Percentiles rank a stretch among this genome's conserved stretches.
phyloP scores from a whole-genome alignment of 176 grass and related monocot genomes.

The Aegilops longissima region DNA sequence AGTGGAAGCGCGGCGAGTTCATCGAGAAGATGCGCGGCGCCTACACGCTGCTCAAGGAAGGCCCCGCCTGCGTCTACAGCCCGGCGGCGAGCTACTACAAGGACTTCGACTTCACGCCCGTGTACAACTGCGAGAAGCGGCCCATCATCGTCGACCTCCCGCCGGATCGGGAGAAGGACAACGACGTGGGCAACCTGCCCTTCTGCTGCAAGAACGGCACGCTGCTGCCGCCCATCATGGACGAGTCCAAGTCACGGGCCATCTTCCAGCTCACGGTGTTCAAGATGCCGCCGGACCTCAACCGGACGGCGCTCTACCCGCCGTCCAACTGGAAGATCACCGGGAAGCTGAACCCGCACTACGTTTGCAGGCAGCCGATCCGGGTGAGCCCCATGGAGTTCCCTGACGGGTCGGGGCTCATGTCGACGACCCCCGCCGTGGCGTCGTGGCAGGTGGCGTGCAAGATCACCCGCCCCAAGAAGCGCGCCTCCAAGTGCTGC shows the following conservation, averaged over 20 bases:
- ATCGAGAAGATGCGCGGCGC: conserved; percentile 82
- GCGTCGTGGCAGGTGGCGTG: conserved; percentile 91
- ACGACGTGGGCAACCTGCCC: conserved; percentile 67
- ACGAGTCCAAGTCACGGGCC: conserved; percentile 61
- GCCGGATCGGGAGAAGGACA: conserved; percentile 76
- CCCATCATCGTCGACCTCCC: conserved; percentile 92
- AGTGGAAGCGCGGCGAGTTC: conserved; percentile 94
- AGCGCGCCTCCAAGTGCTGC: conserved; percentile 58
- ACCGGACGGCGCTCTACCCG: conserved; percentile 72
- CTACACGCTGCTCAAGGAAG: conserved; percentile 70
- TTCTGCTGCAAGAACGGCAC: conserved; percentile 96
- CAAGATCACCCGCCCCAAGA: conserved; percentile 79
- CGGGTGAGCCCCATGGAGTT: conserved; percentile 77
- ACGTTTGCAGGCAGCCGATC: conserved; percentile 58
- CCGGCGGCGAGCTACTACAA: conserved; percentile 60
- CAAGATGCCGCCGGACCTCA: conserved; percentile 93
- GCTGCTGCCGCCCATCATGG: conserved; percentile 73
- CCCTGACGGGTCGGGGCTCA: conserved; percentile 69
- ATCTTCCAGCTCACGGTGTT: conserved; percentile 80
- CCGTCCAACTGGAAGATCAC: conserved; percentile 82
- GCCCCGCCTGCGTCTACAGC: conserved; percentile 67
- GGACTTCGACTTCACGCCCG: conserved; percentile 71
- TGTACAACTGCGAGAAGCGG: conserved; percentile 82
- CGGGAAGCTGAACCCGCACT: conserved; percentile 74
- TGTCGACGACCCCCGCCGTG: conserved; percentile 59